These are phyloP conservation scores for Echria macrotheca DNA, from an alignment of 495 filamentous ascomycete genomes.

Conservation along the genomic window DNA sequence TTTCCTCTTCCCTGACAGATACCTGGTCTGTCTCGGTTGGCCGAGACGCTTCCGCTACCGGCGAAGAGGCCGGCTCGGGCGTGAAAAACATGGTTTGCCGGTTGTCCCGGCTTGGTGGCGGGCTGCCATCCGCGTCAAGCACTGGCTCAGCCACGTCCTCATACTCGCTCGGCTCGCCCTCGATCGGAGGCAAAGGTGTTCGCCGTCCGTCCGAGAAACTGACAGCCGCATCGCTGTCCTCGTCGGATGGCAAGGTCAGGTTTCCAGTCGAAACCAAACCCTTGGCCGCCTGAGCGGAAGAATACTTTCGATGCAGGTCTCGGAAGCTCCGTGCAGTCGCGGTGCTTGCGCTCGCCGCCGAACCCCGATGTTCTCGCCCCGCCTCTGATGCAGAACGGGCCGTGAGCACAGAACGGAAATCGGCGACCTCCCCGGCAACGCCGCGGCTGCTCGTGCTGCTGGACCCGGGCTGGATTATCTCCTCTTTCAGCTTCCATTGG, in stretches of 20 bases:
- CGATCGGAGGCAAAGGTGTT: slow-evolving; percentile 48
- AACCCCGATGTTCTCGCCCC: slow-evolving; percentile 41
- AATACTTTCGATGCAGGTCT: slow-evolving; percentile 48
- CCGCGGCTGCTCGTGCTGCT: not conserved
- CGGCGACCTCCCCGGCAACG: slow-evolving; percentile 13
- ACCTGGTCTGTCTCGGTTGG: slow-evolving; percentile 14
- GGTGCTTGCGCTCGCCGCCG: slow-evolving; percentile 50
- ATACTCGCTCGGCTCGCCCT: slow-evolving; percentile 31
- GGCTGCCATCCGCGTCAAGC: slow-evolving; percentile 15
- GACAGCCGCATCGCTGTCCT: slow-evolving; percentile 51
- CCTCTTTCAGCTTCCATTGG: slow-evolving; percentile 38
- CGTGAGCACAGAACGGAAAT: slow-evolving; percentile 30
- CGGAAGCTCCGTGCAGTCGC: slow-evolving; percentile 52
- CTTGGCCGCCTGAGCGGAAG: slow-evolving; percentile 36
- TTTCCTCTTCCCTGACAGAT: slow-evolving; percentile 16
- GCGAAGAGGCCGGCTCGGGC: slow-evolving; percentile 36
- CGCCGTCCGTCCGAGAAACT: slow-evolving; percentile 52
- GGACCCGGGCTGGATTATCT: slow-evolving; percentile 14
- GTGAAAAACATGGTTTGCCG: slow-evolving; percentile 39
- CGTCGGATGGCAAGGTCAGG: slow-evolving; percentile 43
- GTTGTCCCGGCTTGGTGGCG: slow-evolving; percentile 23
- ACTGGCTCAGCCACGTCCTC: slow-evolving; percentile 9
- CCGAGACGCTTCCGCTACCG: slow-evolving; percentile 19
- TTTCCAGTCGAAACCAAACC: slow-evolving; percentile 21
- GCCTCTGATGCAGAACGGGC: slow-evolving; percentile 22